Conservation (phyloP, 345 rosid species). For the Excoecaria agallocha region DNA sequence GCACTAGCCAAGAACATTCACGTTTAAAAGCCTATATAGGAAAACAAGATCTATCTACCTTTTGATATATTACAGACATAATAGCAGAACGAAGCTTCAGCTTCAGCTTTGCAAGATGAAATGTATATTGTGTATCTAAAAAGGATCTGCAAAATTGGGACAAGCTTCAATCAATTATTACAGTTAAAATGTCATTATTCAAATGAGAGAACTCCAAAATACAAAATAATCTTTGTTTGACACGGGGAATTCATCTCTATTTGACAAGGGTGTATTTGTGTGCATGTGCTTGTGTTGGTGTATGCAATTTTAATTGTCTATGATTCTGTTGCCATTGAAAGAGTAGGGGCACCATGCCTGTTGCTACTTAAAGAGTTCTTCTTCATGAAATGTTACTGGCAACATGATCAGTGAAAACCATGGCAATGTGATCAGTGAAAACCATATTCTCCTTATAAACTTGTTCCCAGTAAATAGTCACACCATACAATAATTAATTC, state of each 20-base stretch:
- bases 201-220: neutral
- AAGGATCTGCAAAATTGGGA: constrained; percentile 65
- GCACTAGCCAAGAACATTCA: neutral
- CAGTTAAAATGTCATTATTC: neutral
- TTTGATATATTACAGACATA: constrained; percentile 71
- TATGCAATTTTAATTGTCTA: neutral
- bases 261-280: neutral
- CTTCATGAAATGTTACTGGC: neutral
- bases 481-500: neutral
- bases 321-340: neutral
- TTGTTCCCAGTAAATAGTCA: neutral
- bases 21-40: neutral
- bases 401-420: neutral
- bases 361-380: neutral
- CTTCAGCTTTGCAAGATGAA: constrained; percentile 69
- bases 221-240: too few relatives aligned
- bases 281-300: neutral
- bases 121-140: constrained; percentile 77
- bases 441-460: neutral
- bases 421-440: neutral
- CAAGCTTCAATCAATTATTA: constrained; percentile 3
- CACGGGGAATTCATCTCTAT: neutral
- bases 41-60: constrained; percentile 44
- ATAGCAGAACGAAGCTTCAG: constrained; percentile 81
- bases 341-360: neutral